These are phyloP conservation scores for Triticum monococcum DNA, from an alignment of 176 grass and related monocot species.

Conservation along the genomic window DNA sequence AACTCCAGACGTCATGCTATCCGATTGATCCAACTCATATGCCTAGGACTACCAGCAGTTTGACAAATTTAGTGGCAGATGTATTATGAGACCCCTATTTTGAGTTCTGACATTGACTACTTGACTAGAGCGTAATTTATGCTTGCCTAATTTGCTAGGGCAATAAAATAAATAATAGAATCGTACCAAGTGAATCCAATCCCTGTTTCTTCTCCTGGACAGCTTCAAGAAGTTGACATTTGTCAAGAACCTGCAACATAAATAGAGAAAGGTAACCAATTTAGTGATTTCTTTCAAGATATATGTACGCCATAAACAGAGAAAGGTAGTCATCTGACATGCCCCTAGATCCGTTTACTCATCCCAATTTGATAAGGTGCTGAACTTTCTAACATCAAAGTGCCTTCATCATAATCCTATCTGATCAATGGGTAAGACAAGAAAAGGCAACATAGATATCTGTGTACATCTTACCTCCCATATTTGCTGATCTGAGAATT, in stretches of 20 bases:
- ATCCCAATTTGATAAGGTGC: background rate
- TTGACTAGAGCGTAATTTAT: background rate
- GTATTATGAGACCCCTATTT: background rate
- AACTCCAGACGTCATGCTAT: background rate
- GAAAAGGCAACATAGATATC: background rate
- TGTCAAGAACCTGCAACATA: slow-evolving; percentile 68
- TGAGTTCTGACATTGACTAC: background rate
- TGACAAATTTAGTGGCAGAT: background rate
- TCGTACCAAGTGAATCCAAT: slow-evolving; percentile 76
- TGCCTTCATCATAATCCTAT: background rate
- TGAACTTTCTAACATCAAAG: background rate
- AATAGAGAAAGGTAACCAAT: background rate
- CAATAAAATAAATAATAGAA: background rate
- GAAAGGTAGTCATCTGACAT: background rate
- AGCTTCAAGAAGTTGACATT: slow-evolving; percentile 88
- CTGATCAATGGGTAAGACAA: too few species aligned
- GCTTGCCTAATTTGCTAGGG: background rate
- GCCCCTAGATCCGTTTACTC: background rate
- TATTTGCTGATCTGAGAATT: slow-evolving; percentile 76
- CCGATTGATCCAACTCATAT: background rate
- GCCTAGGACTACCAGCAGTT: background rate
- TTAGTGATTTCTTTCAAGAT: background rate
- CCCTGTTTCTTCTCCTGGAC: slow-evolving; percentile 82
- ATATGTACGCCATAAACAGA: slow-evolving; percentile 4
- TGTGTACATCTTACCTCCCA: slow-evolving; percentile 68